Conservation (phyloP, 1,284 basidiomycete species). For the Ceratobasidium theobromae region DNA sequence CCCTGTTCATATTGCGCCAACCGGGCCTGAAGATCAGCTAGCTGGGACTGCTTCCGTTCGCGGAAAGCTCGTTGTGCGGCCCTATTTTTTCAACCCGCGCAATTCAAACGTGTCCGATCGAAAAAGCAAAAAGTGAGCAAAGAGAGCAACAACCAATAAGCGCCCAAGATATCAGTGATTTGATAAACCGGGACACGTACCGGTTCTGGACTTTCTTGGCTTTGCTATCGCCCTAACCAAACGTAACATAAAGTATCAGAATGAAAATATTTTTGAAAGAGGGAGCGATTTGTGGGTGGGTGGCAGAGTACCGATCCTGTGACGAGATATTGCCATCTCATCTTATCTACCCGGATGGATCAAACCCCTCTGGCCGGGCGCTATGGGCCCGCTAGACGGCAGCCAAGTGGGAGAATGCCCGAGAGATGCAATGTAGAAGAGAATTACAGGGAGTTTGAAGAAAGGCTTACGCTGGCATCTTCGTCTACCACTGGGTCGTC, state of each 20-base stretch:
- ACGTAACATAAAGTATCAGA: not conserved
- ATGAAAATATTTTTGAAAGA: not conserved
- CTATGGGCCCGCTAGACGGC: not conserved
- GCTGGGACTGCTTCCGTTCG: slow-evolving; percentile 86
- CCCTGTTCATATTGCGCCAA: slow-evolving; percentile 86
- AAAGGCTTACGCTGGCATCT: slow-evolving; percentile 50
- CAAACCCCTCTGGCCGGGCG: slow-evolving; percentile 38
- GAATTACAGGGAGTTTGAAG: slow-evolving; percentile 34
- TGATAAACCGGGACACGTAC: slow-evolving; percentile 44
- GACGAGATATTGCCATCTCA: slow-evolving; percentile 2
- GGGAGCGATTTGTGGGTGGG: not conserved
- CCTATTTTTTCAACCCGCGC: slow-evolving; percentile 48
- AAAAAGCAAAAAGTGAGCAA: slow-evolving; percentile 3
- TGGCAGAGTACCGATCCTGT: not conserved
- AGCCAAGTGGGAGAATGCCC: slow-evolving; percentile 45
- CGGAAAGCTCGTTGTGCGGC: slow-evolving; percentile 89
- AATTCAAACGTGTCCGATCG: slow-evolving; percentile 26
- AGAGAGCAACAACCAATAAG: slow-evolving; percentile 23
- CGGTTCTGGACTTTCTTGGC: slow-evolving; percentile 59
- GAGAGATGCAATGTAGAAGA: slow-evolving; percentile 35
- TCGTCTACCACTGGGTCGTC: slow-evolving; percentile 44
- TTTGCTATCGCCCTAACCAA: slow-evolving; percentile 29
- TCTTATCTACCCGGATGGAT: slow-evolving; percentile 47
- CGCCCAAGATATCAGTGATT: slow-evolving; percentile 33
- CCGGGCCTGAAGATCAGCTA: slow-evolving; percentile 86